Percentiles rank a stretch among this genome's conserved stretches.
phyloP scores from a whole-genome alignment of 139 green algal genomes.

The Micractinium conductrix region DNA sequence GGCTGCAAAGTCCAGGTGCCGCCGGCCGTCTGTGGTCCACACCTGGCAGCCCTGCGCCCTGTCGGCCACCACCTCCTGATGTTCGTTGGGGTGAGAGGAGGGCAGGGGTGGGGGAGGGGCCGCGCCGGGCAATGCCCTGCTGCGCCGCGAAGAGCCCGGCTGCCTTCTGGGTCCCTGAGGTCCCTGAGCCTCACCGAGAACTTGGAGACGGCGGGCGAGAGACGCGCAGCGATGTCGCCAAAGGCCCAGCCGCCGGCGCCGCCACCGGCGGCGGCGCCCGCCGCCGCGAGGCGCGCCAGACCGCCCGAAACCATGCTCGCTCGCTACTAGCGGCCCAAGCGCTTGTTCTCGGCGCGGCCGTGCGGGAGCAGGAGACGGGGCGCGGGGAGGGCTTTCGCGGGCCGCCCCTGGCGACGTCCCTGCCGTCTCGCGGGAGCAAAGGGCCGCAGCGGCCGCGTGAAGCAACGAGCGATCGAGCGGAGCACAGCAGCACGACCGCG shows the following conservation, averaged over 20 bases:
- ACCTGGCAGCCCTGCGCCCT: constrained; percentile 70
- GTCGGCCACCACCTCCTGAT: constrained; percentile 75
- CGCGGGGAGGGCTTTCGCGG: no score
- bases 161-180: no score
- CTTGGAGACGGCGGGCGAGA: constrained; percentile 41
- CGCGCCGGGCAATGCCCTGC: neutral
- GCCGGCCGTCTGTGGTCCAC: constrained; percentile 65
- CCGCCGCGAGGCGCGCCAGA: neutral
- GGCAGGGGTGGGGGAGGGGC: no score
- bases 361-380: no score
- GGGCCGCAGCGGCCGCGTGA: no score
- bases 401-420: no score
- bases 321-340: no score
- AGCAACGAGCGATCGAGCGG: no score
- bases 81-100: neutral
- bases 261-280: neutral
- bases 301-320: neutral
- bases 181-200: constrained; percentile 18
- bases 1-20: constrained; percentile 77
- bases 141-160: neutral
- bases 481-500: no score
- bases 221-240: constrained; percentile 1
- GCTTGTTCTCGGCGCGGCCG: no score
- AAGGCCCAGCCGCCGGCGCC: constrained; percentile 3
- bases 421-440: no score